Percentiles rank a stretch among this genome's conserved stretches.
Conservation (phyloP, 306 rosid species). For the Begonia loranthoides region DNA sequence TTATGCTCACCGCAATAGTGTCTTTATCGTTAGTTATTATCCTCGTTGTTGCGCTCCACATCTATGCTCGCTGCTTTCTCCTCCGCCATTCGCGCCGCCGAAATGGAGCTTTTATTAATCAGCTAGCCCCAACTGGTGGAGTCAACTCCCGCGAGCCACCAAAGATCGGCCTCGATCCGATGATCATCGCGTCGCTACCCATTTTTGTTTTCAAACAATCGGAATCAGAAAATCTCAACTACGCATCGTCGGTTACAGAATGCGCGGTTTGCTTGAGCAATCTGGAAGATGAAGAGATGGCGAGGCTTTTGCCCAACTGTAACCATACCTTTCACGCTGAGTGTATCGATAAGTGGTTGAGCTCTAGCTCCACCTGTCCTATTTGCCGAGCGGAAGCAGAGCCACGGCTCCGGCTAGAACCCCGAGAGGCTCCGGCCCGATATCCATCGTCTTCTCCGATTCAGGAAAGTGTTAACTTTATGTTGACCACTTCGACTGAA, state of each 20-base stretch:
- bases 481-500: neutral
- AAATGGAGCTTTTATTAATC: conserved; percentile 24
- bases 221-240: conserved; percentile 6
- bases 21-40: conserved; percentile 40
- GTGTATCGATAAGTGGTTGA: conserved; percentile 42
- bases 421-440: conserved; percentile 9
- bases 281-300: conserved; percentile 19
- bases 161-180: conserved; percentile 24
- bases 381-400: conserved; percentile 11
- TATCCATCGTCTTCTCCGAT: conserved; percentile 6
- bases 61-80: conserved; percentile 53
- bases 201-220: conserved; percentile 20
- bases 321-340: conserved; percentile 38
- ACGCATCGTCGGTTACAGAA: conserved; percentile 12
- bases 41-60: conserved; percentile 52
- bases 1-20: conserved; percentile 43
- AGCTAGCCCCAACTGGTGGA: conserved; percentile 19
- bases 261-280: conserved; percentile 39
- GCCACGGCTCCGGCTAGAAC: conserved; percentile 9
- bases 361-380: conserved; percentile 35
- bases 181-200: conserved; percentile 30
- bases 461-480: neutral
- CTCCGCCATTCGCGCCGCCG: conserved; percentile 57
- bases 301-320: conserved; percentile 34
- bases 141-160: conserved; percentile 3